phyloP scores from a whole-genome alignment of 1,284 basidiomycete species.

The Puccinia novopanici region DNA sequence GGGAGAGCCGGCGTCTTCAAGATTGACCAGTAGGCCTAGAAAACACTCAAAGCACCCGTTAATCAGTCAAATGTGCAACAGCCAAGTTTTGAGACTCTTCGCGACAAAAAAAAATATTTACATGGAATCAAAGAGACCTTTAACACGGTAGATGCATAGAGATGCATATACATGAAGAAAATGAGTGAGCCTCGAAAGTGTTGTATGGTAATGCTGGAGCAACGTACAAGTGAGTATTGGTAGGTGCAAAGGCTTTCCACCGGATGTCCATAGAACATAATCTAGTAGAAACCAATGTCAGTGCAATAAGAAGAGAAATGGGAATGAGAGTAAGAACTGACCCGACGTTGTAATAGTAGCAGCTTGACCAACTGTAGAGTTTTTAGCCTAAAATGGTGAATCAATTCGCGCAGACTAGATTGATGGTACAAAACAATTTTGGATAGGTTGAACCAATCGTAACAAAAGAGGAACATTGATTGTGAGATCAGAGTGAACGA shows the following conservation, averaged over 20 bases:
- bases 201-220: background rate
- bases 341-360: conserved; percentile 86
- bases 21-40: conserved; percentile 75
- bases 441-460: no score
- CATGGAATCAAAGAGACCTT: conserved; percentile 74
- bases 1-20: conserved; percentile 91
- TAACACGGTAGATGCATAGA: conserved; percentile 56
- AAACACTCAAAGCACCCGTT: background rate
- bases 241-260: conserved; percentile 95
- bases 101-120: conserved; percentile 57
- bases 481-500: background rate
- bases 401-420: conserved; percentile 77
- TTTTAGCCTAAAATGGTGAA: conserved; percentile 89
- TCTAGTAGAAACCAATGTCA: conserved; percentile 62
- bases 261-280: conserved; percentile 96
- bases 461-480: background rate
- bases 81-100: background rate
- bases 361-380: conserved; percentile 93
- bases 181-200: conserved; percentile 2
- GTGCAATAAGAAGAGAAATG: background rate
- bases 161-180: conserved; percentile 48
- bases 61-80: background rate
- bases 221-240: conserved; percentile 78
- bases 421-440: conserved; percentile 66
- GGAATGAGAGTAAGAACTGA: conserved; percentile 53